Percentiles rank a stretch among this genome's conserved stretches.
Evolutionary conservation across 331 rosid species (phyloP).

Genomic region (Arachis monticola): DNA sequence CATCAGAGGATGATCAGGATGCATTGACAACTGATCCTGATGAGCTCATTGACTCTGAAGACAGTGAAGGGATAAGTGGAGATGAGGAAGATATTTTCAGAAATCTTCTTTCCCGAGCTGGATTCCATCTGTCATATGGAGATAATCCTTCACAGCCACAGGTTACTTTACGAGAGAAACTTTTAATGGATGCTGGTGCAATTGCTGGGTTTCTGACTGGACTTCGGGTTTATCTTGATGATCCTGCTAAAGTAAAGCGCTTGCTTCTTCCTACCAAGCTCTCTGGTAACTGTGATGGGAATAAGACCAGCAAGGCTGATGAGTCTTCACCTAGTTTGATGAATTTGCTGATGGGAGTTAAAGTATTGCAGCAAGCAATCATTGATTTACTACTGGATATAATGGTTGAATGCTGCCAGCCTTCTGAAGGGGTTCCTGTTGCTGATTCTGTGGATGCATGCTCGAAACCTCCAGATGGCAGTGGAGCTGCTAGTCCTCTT

Average conservation of each 20-base stretch:
- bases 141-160: constrained; percentile 98
- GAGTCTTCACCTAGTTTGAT: constrained; percentile 97
- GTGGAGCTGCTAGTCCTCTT: constrained; percentile 60
- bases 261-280: constrained; percentile 96
- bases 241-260: constrained; percentile 98
- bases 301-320: constrained; percentile 69
- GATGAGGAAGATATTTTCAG: constrained; percentile 98
- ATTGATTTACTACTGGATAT: constrained; percentile 96
- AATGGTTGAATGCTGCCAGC: constrained; percentile 99
- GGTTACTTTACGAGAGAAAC: constrained; percentile 94
- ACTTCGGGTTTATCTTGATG: constrained; percentile 99
- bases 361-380: constrained; percentile 96
- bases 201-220: constrained; percentile 98
- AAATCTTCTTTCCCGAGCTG: constrained; percentile 93
- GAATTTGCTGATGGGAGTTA: constrained; percentile 99
- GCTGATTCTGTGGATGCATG: constrained; percentile 63
- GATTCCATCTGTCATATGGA: constrained; percentile 97
- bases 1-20: constrained; percentile 97
- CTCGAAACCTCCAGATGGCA: constrained; percentile 64
- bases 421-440: constrained; percentile 73
- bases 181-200: constrained; percentile 96
- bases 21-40: constrained; percentile 99
- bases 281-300: constrained; percentile 78
- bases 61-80: constrained; percentile 94
- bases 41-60: constrained; percentile 93